Evolutionary conservation across 2,329 filamentous ascomycete species (phyloP), one percentile per base, ranked within the genome.

Genomic region (Sporothrix pallida): DNA sequence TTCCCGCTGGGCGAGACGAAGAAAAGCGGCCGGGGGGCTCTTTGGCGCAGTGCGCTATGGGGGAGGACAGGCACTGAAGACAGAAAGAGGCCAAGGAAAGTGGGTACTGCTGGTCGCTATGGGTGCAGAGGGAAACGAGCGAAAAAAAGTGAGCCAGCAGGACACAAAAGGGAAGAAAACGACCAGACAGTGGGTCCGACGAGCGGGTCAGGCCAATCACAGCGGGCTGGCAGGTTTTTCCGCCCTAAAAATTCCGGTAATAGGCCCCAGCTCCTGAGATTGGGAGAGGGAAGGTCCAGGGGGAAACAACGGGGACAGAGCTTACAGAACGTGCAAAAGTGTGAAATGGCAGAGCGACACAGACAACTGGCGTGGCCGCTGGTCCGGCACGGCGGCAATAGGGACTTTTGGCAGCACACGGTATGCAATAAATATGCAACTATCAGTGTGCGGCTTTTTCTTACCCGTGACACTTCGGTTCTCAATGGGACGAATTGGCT

Each of bases 221-320:
- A 37, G 37, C 13, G 37, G 37, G 23, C 37, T 48, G 50, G 62
- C 73, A 72, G 72, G 71, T 75, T 76, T 76, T 76, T 76, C 70
- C 76, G 76, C 74, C 76, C 76, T 77, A 75, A 76, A 77, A 77
- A 74, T 77, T 74, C 76, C 76, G 76, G 76, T 71, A 20, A 44
- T 17, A 65, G 54, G 46, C 46, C 67, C 68, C 69, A 71, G 54
- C 52, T 68, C 62, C 65, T 56, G 48, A 60, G 54, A 71, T 60
- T 48, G 42, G 31, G 42, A 65, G 62, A 48, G 62, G 62, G 60
- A 65, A 65, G 42, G 42, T 46, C 42, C 62, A 65, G n/a, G 62
- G 62, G 62, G n/a, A 37, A 37, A 65, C 62, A 48, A 48, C n/a
- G 42, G 62, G 56, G 56, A 50, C 52, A 46, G 15, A 37, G 31